Base-by-base conservation (phyloP, 108 stramenopile genomes). In the Fragilariopsis cylindrus region DNA sequence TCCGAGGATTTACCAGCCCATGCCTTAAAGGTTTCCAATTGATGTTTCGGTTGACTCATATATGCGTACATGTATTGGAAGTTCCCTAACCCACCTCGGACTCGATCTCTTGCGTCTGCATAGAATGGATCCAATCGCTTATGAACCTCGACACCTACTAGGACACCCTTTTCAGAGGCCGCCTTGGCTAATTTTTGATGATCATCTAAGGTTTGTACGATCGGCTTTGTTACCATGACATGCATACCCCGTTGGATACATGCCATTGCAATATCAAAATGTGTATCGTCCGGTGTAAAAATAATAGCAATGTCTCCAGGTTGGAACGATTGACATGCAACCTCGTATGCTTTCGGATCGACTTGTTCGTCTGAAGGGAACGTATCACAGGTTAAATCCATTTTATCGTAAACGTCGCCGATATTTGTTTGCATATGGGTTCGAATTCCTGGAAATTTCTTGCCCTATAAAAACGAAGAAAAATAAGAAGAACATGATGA, bases 21-120 rank as follows among this genome's bases (percentile, higher is more conserved):
- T 5, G 99, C 96, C 75, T 95, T 94, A 92, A 99, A 99, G 11
- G 99, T 99, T 49, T 98, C 94, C 50, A 99, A 85, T 79, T 99
- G 99, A 78, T 95, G 93, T 82, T 99, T 99, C n/a, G 99, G 99
- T 80, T 99, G 99, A 52, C 86, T 88, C 99, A 99, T 99, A 96
- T 98, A 99, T 43, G 97, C 88, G 73, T 96, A 95, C 92, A 99
- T 87, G 92, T 97, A 99, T 62, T 94, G 94, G 76, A 99, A 97
- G 63, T 91, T 87, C 2, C 98, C 99, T 4, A 98, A 77, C 5
- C 82, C 81, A 18, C 71, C 45, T 13, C 90, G 76, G 13, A 86
- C 88, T 5, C 97, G 90, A 86, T 99, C 99, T n/a, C 96, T 81
- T 2, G 99, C 99, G 81, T 99, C 99, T 18, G 94, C 90, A 82